These are phyloP conservation scores for Lachancea fermentati DNA, from an alignment of 805 yeast genomes.

Conservation along the genomic window DNA sequence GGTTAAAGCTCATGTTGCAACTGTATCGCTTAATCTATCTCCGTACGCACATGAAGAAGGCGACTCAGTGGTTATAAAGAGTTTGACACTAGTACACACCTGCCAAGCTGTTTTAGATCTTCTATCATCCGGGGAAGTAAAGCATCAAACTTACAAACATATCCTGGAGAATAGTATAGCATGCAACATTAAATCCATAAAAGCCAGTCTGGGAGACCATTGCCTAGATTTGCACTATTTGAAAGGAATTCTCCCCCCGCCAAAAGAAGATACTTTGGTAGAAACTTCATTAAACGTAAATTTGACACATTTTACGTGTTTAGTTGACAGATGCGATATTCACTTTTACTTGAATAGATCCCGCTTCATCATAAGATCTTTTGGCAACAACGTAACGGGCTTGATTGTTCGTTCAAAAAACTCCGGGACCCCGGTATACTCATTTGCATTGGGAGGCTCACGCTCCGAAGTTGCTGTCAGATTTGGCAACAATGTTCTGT, in stretches of 20 bases:
- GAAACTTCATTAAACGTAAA: too few relatives aligned
- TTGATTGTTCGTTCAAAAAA: background rate
- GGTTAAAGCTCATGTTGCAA: conserved; percentile 2
- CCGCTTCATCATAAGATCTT: conserved; percentile 1
- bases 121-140: background rate
- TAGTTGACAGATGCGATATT: conserved; percentile 7
- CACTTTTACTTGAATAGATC: background rate
- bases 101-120: background rate
- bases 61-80: conserved; percentile 7
- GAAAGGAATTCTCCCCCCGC: background rate
- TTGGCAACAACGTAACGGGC: background rate
- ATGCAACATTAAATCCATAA: background rate
- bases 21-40: conserved; percentile 6
- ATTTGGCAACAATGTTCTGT: background rate
- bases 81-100: conserved; percentile 1
- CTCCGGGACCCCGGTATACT: background rate
- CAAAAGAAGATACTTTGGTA: background rate
- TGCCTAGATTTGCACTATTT: background rate
- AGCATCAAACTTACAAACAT: conserved; percentile 1
- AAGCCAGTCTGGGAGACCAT: background rate
- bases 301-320: background rate
- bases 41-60: conserved; percentile 5
- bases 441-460: background rate
- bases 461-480: background rate
- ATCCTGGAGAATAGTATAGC: background rate